Evolutionary conservation across 495 filamentous ascomycete species (phyloP).

Genomic region (Chaetomium cochliodes): DNA sequence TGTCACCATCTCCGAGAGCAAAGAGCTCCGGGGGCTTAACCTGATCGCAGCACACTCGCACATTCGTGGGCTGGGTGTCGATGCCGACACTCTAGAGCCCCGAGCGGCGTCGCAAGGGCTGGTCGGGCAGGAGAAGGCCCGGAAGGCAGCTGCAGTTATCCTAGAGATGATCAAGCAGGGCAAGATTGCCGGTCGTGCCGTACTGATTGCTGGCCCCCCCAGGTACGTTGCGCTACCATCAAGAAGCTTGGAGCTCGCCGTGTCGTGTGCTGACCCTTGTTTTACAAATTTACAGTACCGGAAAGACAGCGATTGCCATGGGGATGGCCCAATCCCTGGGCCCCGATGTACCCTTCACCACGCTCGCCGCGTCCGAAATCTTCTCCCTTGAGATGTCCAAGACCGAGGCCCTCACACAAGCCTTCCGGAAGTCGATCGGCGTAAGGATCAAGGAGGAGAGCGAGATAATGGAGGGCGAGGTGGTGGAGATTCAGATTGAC

Average conservation of each 20-base stretch:
- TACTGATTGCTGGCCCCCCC: constrained; percentile 92
- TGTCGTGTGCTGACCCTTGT: constrained; percentile 14
- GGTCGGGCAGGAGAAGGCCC: constrained; percentile 92
- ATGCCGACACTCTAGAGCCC: constrained; percentile 85
- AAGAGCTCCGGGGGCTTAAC: constrained; percentile 90
- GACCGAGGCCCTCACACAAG: constrained; percentile 95
- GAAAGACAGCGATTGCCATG: constrained; percentile 98
- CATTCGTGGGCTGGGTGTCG: constrained; percentile 92
- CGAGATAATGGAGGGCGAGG: constrained; percentile 98
- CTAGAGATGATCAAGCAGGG: constrained; percentile 98
- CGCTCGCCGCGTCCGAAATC: constrained; percentile 91
- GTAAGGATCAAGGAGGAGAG: constrained; percentile 97
- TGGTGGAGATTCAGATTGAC: constrained; percentile 99
- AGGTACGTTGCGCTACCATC: constrained; percentile 45
- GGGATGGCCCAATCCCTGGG: constrained; percentile 97
- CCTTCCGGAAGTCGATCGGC: constrained; percentile 95
- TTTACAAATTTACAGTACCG: constrained; percentile 58
- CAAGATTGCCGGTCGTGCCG: constrained; percentile 93
- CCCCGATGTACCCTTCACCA: constrained; percentile 91
- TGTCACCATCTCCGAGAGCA: constrained; percentile 88
- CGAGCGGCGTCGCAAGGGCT: constrained; percentile 87
- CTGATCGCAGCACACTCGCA: constrained; percentile 98
- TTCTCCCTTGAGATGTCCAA: constrained; percentile 99
- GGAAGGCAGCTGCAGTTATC: constrained; percentile 93
- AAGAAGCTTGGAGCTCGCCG: neutral